Evolutionary conservation across 331 rosid species (phyloP).

Genomic region (Dryas integrifolia): DNA sequence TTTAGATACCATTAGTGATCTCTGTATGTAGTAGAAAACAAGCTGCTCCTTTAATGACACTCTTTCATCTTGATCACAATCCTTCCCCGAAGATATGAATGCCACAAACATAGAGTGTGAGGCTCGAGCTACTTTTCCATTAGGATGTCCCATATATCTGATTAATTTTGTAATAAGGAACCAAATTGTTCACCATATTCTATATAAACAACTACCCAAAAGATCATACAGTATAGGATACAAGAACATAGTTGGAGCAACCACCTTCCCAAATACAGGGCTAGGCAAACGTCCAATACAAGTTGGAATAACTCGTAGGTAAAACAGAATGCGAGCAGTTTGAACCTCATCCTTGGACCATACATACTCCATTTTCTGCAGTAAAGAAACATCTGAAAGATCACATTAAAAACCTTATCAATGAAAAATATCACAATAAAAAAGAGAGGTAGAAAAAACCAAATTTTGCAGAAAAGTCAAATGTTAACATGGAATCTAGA

Average conservation of each 20-base stretch:
- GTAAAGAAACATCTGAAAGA: conserved; percentile 35
- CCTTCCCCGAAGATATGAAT: conserved; percentile 66
- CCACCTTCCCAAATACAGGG: conserved; percentile 47
- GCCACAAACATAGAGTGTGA: conserved; percentile 78
- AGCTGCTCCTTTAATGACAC: conserved; percentile 78
- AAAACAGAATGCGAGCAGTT: conserved; percentile 82
- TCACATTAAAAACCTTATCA: conserved; percentile 21
- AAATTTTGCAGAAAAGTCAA: neutral
- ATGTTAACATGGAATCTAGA: neutral
- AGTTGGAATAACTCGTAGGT: conserved; percentile 78
- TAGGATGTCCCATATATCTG: conserved; percentile 89
- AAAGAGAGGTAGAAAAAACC: neutral
- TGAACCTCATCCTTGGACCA: conserved; percentile 90
- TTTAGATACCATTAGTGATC: conserved; percentile 65
- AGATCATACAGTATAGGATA: conserved; percentile 57
- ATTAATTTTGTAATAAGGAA: conserved; percentile 45
- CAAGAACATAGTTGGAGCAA: conserved; percentile 83
- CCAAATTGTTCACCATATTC: conserved; percentile 11
- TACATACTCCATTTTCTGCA: conserved; percentile 47
- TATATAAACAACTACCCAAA: conserved; percentile 16
- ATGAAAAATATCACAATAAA: neutral
- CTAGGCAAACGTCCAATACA: conserved; percentile 64
- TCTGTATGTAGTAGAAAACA: conserved; percentile 73
- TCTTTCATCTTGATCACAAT: conserved; percentile 44
- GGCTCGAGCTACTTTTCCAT: conserved; percentile 73